Evolutionary conservation across 2,329 filamentous ascomycete species (phyloP), one percentile per base, ranked within the genome.

Genomic region (Neurospora crassa): DNA sequence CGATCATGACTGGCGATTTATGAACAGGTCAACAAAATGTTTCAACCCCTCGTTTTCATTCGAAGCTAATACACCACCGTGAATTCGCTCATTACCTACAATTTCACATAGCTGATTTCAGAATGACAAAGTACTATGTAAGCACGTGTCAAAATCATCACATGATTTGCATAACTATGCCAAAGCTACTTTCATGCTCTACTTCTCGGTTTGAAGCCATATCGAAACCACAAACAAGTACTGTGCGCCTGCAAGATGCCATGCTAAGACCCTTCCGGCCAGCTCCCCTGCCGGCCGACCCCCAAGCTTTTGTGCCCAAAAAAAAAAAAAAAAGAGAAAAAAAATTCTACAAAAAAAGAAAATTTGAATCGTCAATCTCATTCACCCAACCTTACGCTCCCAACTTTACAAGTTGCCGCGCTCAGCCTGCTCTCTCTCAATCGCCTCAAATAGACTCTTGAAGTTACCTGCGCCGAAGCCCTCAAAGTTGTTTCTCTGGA

Each of bases 381-480:
- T 53, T 53, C 20, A 45, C 42, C 3, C n/a, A 5, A 10, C n/a
- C 2, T 24, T 8, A 24, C 67, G 29, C 20, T 8, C 14, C 12
- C 41, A 12, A 11, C 47, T 18, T 81, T 81, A 92, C 81, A 97
- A 80, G 79, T 97, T 97, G 1, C 95, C 94, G 71, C 94, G 86
- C 80, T 91, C 85, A 67, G 89, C 93, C 85, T 97, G 95, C 81
- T 97, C 94, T 69, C 94, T 85, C 86, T 97, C 95, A 80, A 97
- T 96, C 2, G 95, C 94, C 85, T 97, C 94, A 78, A 97, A 97
- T 76, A 97, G 78, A 73, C 91, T 94, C 88, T 94, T 97, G 84
- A 97, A 97, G 81, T 97, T 98, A 1, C 95, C 95, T 0, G 94
- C 95, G 4, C 95, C 94, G 76, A 97, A 97, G 0, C 95, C 95